phyloP scores from a whole-genome alignment of 2,329 filamentous ascomycete genomes.

The Colletotrichum sp. region DNA sequence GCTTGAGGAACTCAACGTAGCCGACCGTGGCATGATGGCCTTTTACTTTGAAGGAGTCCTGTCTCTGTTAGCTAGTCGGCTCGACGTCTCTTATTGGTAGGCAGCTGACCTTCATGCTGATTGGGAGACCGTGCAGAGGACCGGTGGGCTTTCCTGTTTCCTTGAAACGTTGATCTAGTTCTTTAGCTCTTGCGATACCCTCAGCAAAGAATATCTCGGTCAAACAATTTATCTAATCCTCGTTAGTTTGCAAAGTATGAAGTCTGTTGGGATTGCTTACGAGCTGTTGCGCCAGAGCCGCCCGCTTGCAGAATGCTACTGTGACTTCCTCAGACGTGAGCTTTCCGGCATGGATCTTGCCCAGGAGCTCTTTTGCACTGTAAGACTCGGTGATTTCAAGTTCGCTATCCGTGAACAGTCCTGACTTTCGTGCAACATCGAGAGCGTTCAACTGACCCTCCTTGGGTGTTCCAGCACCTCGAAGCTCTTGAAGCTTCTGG shows the following conservation, averaged over 20 bases:
- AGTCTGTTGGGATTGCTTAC: neutral
- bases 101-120: slow-evolving; percentile 35
- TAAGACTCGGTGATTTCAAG: slow-evolving; percentile 25
- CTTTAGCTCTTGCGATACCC: slow-evolving; percentile 46
- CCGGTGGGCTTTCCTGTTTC: slow-evolving; percentile 50
- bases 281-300: slow-evolving; percentile 31
- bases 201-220: slow-evolving; percentile 55
- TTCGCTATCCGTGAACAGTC: slow-evolving; percentile 23
- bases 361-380: slow-evolving; percentile 18
- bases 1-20: slow-evolving; percentile 57
- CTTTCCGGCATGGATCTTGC: slow-evolving; percentile 15
- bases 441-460: slow-evolving; percentile 17
- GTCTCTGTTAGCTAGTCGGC: slow-evolving; percentile 34
- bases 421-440: neutral
- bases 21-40: slow-evolving; percentile 59
- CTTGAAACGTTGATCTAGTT: slow-evolving; percentile 48
- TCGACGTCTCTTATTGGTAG: neutral
- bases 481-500: neutral
- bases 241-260: too few relatives aligned
- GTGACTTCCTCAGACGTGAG: slow-evolving; percentile 28
- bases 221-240: slow-evolving; percentile 37
- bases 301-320: slow-evolving; percentile 30
- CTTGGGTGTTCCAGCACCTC: neutral
- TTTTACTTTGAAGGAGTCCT: slow-evolving; percentile 64
- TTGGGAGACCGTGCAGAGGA: slow-evolving; percentile 66